These are phyloP conservation scores for Suhomyces faveliae DNA, from an alignment of 805 yeast species.

Conservation along the genomic window DNA sequence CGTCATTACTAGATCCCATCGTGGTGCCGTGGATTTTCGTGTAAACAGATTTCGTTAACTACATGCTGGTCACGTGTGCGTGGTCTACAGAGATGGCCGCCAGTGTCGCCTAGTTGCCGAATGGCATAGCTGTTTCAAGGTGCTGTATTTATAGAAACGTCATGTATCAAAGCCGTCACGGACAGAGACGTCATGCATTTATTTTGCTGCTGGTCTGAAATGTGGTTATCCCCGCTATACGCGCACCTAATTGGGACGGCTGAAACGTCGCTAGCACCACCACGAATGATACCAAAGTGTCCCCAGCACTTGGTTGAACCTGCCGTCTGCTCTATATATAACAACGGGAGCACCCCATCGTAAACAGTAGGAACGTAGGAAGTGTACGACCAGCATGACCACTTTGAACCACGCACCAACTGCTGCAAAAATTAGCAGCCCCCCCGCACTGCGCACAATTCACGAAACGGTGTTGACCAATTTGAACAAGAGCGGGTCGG, in stretches of 20 bases:
- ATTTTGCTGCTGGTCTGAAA: not conserved
- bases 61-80: not conserved
- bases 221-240: not conserved
- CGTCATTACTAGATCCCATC: not conserved
- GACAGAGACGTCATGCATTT: too few relatives aligned
- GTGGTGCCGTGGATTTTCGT: not conserved
- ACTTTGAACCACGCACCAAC: not conserved
- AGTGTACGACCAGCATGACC: too few relatives aligned
- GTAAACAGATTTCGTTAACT: not conserved
- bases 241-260: not conserved
- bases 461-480: constrained; percentile 45
- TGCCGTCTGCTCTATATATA: too few relatives aligned
- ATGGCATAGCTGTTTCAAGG: too few relatives aligned
- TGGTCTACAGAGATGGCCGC: too few relatives aligned
- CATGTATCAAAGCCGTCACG: too few relatives aligned
- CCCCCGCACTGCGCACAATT: not conserved
- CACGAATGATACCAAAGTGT: not conserved
- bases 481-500: constrained; percentile 52
- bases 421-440: not conserved
- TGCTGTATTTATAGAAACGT: too few relatives aligned
- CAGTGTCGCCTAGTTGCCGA: too few relatives aligned
- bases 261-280: not conserved
- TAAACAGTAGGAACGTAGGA: too few relatives aligned
- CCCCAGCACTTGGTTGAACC: too few relatives aligned
- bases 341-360: too few relatives aligned